phyloP scores from a whole-genome alignment of 345 rosid genomes.

The Dipteronia sinensis region DNA sequence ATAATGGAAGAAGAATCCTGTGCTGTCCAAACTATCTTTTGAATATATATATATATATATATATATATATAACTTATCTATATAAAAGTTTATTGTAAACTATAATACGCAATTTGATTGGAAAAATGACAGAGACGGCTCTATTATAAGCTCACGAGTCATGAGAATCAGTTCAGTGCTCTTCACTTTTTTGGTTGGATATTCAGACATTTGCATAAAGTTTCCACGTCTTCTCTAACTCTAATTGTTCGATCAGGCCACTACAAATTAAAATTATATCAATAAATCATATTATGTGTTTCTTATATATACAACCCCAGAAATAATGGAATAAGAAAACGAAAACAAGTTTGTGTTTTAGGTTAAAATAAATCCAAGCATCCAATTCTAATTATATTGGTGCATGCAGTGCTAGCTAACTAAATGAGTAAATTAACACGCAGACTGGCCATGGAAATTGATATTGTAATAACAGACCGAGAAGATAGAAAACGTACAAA shows the following conservation, averaged over 20 bases:
- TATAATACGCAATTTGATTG: not conserved
- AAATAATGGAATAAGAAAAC: too few species aligned
- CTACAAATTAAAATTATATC: too few species aligned
- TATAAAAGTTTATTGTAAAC: not conserved
- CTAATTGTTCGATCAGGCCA: too few species aligned
- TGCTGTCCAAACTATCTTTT: not conserved
- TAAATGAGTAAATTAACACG: not conserved
- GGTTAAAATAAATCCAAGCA: not conserved
- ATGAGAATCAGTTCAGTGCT: conserved; percentile 19
- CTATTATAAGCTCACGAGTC: not conserved
- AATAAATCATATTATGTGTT: not conserved
- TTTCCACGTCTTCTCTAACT: conserved; percentile 3
- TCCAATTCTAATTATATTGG: not conserved
- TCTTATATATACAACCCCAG: too few species aligned
- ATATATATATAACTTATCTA: too few species aligned
- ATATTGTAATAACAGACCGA: too few species aligned
- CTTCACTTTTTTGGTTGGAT: conserved; percentile 12
- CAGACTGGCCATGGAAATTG: not conserved
- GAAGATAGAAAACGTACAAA: not conserved
- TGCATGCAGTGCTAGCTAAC: too few species aligned
- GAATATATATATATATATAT: not conserved
- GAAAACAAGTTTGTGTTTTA: too few species aligned
- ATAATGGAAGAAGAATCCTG: conserved; percentile 12
- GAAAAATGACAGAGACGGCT: not conserved
- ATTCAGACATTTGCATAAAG: conserved; percentile 17